Evolutionary conservation across 495 filamentous ascomycete species (phyloP), one percentile per base, ranked within the genome.

Genomic region (Rostrohypoxylon terebratum): DNA sequence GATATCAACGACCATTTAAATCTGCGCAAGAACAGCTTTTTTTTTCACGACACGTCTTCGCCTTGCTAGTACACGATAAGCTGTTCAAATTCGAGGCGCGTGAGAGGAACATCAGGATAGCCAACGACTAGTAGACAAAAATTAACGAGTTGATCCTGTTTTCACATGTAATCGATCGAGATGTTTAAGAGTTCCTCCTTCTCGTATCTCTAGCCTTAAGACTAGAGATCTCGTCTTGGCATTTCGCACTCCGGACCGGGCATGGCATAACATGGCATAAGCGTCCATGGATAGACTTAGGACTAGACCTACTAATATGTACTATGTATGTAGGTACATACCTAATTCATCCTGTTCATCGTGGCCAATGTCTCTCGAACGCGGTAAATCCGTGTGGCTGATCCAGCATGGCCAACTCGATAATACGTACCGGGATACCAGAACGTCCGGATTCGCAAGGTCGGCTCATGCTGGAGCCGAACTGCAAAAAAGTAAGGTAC

Each of bases 301-400:
- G 11, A n/a, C 38, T n/a, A 42, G 38, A 42, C 38, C 38, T 42
- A 14, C 5, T 45, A 18, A 42, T 11, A 42, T 13, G 13, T 42
- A 14, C 5, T 45, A 18, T 45, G 16, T 20, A 45, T 5, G 38
- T 42, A 42, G 4, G 11, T 45, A 45, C 13, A 45, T 42, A 62
- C 53, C 42, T 59, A n/a, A 14, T 42, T 5, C 28, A 54, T 51
- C 61, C 48, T 20, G 50, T 40, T 42, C 66, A 47, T 53, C 44
- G 14, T 69, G 36, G 28, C 45, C 59, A 38, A 42, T 59, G 51
- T 72, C 58, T 59, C 34, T 55, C 16, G 21, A 63, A 45, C 21
- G 69, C 58, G 59, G 69, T 63, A 67, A 72, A 66, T 66, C 69
- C 48, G 57, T 67, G 63, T 61, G 65, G 58, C 60, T 68, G 31